Conservation (phyloP, 768 basidiomycete species). For the Lentinus tigrinus region DNA sequence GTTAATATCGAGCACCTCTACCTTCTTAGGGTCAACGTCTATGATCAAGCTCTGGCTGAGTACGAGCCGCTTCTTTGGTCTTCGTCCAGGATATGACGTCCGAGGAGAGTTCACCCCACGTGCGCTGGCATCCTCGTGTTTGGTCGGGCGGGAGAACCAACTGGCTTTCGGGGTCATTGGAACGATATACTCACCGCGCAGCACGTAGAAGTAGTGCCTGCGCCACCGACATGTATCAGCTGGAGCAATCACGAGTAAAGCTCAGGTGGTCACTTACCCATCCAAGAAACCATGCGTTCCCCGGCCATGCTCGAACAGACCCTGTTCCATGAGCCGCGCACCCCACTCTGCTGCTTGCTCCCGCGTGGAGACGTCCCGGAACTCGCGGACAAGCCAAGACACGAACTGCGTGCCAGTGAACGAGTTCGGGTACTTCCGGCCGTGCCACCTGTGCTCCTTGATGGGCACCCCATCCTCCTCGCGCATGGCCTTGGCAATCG, state of each 20-base stretch:
- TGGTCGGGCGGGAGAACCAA: slow-evolving; percentile 63
- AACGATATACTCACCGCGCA: slow-evolving; percentile 75
- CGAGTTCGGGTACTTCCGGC: slow-evolving; percentile 67
- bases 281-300: slow-evolving; percentile 83
- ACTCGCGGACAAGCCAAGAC: slow-evolving; percentile 90
- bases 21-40: slow-evolving; percentile 80
- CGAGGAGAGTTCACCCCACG: slow-evolving; percentile 12
- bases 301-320: slow-evolving; percentile 82
- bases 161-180: slow-evolving; percentile 62
- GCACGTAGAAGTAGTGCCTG: slow-evolving; percentile 87
- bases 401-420: slow-evolving; percentile 91
- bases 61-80: slow-evolving; percentile 56
- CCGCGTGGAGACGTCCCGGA: slow-evolving; percentile 81
- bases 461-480: slow-evolving; percentile 84
- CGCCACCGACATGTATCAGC: not conserved
- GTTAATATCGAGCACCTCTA: slow-evolving; percentile 19
- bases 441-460: slow-evolving; percentile 84
- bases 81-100: slow-evolving; percentile 26
- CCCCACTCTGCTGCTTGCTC: slow-evolving; percentile 83
- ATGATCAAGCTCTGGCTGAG: slow-evolving; percentile 90
- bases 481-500: slow-evolving; percentile 81
- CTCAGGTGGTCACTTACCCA: slow-evolving; percentile 50
- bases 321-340: slow-evolving; percentile 70
- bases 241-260: not conserved
- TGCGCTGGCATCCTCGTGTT: slow-evolving; percentile 40